phyloP scores from a whole-genome alignment of 164 flowering plant species.

The Stephania yunnanensis region DNA sequence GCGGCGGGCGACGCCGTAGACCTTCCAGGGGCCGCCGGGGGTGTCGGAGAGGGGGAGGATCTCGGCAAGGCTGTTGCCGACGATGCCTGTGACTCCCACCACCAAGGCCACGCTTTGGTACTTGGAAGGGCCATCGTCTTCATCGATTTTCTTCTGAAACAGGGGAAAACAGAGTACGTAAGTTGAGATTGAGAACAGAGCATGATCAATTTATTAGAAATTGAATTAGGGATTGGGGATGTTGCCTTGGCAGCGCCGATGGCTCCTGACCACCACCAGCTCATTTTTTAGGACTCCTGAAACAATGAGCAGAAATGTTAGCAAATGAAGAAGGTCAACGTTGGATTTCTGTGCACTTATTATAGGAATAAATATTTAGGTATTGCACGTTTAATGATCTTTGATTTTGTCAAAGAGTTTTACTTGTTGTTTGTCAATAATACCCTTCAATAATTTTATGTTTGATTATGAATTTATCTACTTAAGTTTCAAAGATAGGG shows the following conservation, averaged over 20 bases:
- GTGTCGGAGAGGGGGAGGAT: constrained; percentile 76
- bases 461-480: too few relatives aligned
- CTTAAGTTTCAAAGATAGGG: too few relatives aligned
- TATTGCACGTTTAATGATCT: too few relatives aligned
- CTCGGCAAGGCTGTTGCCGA: constrained; percentile 81
- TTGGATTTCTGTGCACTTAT: too few relatives aligned
- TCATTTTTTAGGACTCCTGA: constrained; percentile 24
- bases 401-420: too few relatives aligned
- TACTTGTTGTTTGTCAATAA: too few relatives aligned
- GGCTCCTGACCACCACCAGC: constrained; percentile 84
- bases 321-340: neutral
- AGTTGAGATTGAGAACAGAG: neutral
- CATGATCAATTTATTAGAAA: neutral
- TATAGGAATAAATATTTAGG: too few relatives aligned
- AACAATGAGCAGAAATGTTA: neutral
- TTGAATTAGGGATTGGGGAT: neutral
- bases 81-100: constrained; percentile 77
- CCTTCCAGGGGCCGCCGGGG: constrained; percentile 91
- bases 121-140: constrained; percentile 31
- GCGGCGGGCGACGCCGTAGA: constrained; percentile 74
- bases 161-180: neutral
- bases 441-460: too few relatives aligned
- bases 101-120: constrained; percentile 59
- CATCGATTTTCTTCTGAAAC: constrained; percentile 61
- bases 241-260: constrained; percentile 57